These are phyloP conservation scores for Xylaria sp. DNA, from an alignment of 2,329 filamentous ascomycete genomes.

Conservation along the genomic window DNA sequence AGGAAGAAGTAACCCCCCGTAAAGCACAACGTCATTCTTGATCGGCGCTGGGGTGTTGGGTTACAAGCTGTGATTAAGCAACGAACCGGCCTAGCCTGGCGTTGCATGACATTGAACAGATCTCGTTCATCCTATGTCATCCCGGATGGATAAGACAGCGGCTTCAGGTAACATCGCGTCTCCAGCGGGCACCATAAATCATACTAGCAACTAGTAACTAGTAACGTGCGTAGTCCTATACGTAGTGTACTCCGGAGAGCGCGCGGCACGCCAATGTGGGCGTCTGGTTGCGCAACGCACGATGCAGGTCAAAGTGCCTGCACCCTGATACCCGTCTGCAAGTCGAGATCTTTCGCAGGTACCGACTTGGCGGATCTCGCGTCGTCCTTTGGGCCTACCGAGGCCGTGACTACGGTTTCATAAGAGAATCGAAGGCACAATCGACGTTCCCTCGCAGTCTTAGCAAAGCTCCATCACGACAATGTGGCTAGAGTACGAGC, in stretches of 20 bases:
- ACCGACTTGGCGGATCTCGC: conserved; percentile 36
- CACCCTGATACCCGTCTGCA: conserved; percentile 24
- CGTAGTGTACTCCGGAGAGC: not conserved
- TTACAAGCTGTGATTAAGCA: conserved; percentile 14
- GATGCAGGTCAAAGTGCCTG: conserved; percentile 27
- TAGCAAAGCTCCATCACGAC: not conserved
- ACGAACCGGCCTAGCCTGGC: conserved; percentile 25
- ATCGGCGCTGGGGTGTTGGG: conserved; percentile 31
- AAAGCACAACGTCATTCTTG: conserved; percentile 37
- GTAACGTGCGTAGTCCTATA: not conserved
- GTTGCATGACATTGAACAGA: conserved; percentile 31
- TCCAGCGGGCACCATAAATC: conserved; percentile 18
- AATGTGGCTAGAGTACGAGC: not conserved
- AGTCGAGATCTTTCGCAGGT: conserved; percentile 24
- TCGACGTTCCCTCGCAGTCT: not conserved
- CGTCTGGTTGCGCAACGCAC: conserved; percentile 15
- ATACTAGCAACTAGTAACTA: conserved; percentile 15
- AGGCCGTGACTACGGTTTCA: not conserved
- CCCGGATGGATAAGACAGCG: conserved; percentile 21
- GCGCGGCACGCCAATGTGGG: conserved; percentile 7
- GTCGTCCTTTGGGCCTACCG: not conserved
- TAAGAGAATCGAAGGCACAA: not conserved
- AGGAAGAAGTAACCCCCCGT: conserved; percentile 21
- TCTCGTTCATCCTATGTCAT: conserved; percentile 39
- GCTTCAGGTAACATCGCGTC: conserved; percentile 24